Percentiles rank a stretch among this genome's conserved stretches.
Conservation (phyloP, 805 yeast genomes). For the Barnettozyma californica region DNA sequence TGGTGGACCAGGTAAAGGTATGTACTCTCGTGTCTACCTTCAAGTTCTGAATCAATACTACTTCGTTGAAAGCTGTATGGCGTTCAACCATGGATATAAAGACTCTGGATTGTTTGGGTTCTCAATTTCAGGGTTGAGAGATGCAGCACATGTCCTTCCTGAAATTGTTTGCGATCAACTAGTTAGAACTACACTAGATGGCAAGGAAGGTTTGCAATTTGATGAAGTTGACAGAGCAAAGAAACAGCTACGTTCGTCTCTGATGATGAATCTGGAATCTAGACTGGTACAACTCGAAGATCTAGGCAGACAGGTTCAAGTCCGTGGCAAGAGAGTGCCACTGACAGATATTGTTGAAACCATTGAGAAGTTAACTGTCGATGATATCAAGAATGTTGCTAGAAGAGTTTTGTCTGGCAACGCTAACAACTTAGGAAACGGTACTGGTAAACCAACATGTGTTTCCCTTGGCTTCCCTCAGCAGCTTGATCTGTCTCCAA, state of each 20-base stretch:
- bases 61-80: conserved; percentile 80
- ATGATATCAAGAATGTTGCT: conserved; percentile 72
- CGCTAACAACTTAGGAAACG: conserved; percentile 39
- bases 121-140: conserved; percentile 76
- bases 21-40: conserved; percentile 92
- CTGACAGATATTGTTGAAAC: conserved; percentile 76
- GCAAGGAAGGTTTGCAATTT: conserved; percentile 57
- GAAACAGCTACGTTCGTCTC: conserved; percentile 81
- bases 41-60: conserved; percentile 88
- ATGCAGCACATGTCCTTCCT: conserved; percentile 78
- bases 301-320: conserved; percentile 89
- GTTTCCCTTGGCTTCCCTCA: conserved; percentile 88
- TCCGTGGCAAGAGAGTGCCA: conserved; percentile 69
- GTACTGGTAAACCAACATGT: conserved; percentile 69
- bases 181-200: conserved; percentile 39
- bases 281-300: conserved; percentile 94
- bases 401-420: conserved; percentile 67
- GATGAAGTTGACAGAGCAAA: conserved; percentile 85
- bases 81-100: conserved; percentile 85
- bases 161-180: conserved; percentile 71
- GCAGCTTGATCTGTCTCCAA: conserved; percentile 67
- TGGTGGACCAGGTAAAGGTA: conserved; percentile 99
- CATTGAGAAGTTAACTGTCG: conserved; percentile 61
- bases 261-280: conserved; percentile 89
- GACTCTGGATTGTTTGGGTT: conserved; percentile 92